Evolutionary conservation across 371 early-diverging fungal genomes (phyloP).

Genomic region (Ordospora colligata): DNA sequence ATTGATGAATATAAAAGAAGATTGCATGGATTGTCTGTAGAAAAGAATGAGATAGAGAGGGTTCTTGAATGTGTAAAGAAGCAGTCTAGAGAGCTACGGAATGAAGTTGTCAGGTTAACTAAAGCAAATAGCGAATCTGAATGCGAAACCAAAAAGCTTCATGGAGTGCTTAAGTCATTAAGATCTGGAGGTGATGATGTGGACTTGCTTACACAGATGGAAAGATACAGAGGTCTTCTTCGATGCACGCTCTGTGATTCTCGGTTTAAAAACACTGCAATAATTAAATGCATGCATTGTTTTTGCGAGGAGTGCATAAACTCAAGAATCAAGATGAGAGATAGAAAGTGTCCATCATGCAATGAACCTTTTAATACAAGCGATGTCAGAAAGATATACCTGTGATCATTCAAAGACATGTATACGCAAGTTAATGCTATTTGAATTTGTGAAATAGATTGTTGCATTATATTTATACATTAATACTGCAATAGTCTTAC

Average conservation of each 20-base stretch:
- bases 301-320: conserved; percentile 75
- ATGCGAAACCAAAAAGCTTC: conserved; percentile 13
- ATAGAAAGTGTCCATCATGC: conserved; percentile 93
- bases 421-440: too few species aligned
- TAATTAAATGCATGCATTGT: conserved; percentile 61
- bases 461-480: too few species aligned
- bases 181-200: not conserved
- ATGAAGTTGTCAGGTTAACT: conserved; percentile 6
- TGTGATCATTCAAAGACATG: conserved; percentile 12
- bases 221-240: conserved; percentile 48
- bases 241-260: conserved; percentile 55
- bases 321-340: conserved; percentile 72
- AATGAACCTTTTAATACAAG: conserved; percentile 74
- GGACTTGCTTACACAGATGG: not conserved
- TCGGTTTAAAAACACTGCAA: conserved; percentile 55
- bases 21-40: conserved; percentile 23
- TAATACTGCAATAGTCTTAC: too few species aligned
- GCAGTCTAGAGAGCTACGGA: conserved; percentile 4
- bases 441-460: too few species aligned
- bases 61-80: conserved; percentile 25
- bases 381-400: conserved; percentile 76
- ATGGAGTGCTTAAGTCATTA: not conserved
- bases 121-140: not conserved
- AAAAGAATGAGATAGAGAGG: conserved; percentile 42
- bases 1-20: not conserved